Evolutionary conservation across 768 basidiomycete genomes (phyloP), one percentile per base, ranked within the genome.

Genomic region (Russula sp.): DNA sequence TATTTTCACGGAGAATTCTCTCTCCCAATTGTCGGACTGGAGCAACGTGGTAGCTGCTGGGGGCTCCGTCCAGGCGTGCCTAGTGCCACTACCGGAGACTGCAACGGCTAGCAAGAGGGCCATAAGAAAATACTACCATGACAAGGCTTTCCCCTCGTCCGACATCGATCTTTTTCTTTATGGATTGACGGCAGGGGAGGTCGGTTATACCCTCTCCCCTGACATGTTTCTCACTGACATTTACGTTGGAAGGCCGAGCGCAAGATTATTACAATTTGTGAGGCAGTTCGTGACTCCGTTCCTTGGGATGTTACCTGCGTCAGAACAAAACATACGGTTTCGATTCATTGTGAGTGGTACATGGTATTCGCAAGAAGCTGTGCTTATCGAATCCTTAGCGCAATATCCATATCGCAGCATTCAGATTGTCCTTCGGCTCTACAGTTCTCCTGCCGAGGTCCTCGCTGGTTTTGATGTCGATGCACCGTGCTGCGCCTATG

Each of bases 251-350:
- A 67, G 80, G 85, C 85, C 0, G 84, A 86, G 67, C 77, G 72
- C 56, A 86, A 85, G 76, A 84, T 84, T 65, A 73, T 77, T 55
- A 63, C 73, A 37, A 85, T 86, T 37, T 86, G 83, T 66, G 82
- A 85, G 66, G 84, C 84, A 6, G 82, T 87, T 27, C 76, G 84
- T 22, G 83, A 86, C 69, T 83, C 84, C 10, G 79, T 86, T 40
- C 84, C 84, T 32, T 86, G 84, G 84, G 85, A 86, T 69, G 82
- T 84, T 16, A 85, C 84, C 34, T 85, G 84, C 55, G 80, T 87
- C 60, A 79, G 84, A 45, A 84, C 84, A 61, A 86, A 83, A 72
- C 83, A 87, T 66, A 83, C 84, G 0, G 75, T 85, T 48, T 85
- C 85, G 14, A 85, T 86, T 66, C 81, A 86, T 69, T 84, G 84